phyloP scores from a whole-genome alignment of 2,329 filamentous ascomycete genomes.

The Alternaria sp. region DNA sequence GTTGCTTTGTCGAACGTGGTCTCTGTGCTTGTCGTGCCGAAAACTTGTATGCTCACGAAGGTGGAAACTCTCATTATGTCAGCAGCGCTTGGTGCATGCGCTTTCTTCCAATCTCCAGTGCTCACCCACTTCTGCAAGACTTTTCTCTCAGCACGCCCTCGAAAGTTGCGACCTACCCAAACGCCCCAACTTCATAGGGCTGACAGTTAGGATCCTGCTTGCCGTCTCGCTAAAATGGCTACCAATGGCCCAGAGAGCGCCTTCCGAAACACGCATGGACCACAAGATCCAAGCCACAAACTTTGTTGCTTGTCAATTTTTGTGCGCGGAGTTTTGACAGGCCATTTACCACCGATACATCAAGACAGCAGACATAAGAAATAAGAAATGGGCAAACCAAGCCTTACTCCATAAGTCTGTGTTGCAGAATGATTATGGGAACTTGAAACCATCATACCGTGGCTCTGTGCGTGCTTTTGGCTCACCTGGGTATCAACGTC shows the following conservation, averaged over 20 bases:
- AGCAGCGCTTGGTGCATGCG: neutral
- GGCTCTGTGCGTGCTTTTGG: neutral
- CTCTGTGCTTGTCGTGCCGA: neutral
- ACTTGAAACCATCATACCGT: neutral
- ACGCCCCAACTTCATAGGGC: neutral
- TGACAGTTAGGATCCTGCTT: neutral
- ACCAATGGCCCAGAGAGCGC: slow-evolving; percentile 6
- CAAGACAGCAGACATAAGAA: neutral
- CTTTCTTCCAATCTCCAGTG: neutral
- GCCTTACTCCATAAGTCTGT: no score
- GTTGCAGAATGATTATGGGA: neutral
- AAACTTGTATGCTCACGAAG: neutral
- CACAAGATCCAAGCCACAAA: neutral
- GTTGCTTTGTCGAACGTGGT: neutral
- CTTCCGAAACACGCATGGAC: slow-evolving; percentile 10
- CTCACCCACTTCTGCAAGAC: neutral
- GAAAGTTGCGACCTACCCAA: neutral
- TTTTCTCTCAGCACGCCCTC: neutral
- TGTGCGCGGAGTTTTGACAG: neutral
- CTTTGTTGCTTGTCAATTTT: neutral
- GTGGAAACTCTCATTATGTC: neutral
- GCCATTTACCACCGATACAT: neutral
- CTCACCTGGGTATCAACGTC: neutral
- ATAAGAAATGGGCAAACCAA: neutral
- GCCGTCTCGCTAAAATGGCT: neutral